Base-by-base conservation (phyloP, 495 filamentous ascomycete species). In the Xeromyces bisporus region DNA sequence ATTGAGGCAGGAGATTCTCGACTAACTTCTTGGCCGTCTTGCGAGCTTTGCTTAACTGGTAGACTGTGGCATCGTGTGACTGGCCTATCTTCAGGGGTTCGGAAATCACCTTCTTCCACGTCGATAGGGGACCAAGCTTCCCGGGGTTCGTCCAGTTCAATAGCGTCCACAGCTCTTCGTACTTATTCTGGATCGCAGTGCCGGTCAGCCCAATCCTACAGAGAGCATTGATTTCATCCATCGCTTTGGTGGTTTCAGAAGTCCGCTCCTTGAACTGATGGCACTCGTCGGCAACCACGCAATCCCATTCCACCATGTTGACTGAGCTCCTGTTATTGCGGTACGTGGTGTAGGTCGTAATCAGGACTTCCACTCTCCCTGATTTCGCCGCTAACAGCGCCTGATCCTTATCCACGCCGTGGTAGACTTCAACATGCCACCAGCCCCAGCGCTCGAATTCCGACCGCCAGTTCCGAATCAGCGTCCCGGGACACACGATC, bases 61-160 rank as follows among this genome's bases (percentile, higher is more conserved):
- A 56, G 10, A 77, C 43, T 0, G 85, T 94, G n/a, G 91, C 87
- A 47, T 93, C 82, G 41, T 97, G 91, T 8, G 77, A 75, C 49
- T 97, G 89, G 1, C 89, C 91, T 24, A 82, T 59, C 38, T 74
- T 82, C 18, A 97, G 60, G 2, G 89, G 89, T 11, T 71, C 64
- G 18, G 76, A 73, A 34, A 97, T 83, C 28, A 67, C 66, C 17
- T 63, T 60, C 41, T 71, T 79, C 89, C 89, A 97, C 12, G 75
- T 72, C 10, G 64, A 61, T 7, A 80, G 55, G 0, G 82, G 77
- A 2, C 89, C 89, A 37, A 94, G 75, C 21, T 67, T 59, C 0
- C 89, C 91, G 1, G 89, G 89, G 43, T 93, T 92, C 1, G 85
- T 84, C 89, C 89, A 97, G 53, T 96, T 94, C 8, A 97, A 58